phyloP scores from a whole-genome alignment of 1,139 yeast genomes.

The Yamadazyma sp. region DNA sequence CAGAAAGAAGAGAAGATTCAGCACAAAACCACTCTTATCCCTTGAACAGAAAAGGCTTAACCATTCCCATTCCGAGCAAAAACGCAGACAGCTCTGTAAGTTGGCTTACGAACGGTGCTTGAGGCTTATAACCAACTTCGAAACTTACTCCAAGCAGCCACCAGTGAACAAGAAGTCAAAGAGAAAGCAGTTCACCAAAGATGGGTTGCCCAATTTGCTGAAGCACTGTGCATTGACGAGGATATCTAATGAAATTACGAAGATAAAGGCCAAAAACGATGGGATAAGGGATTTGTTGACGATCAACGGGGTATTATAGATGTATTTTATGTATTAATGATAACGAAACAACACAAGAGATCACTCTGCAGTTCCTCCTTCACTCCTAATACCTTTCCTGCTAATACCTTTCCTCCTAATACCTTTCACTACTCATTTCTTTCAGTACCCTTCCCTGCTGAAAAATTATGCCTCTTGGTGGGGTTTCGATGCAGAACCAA shows the following conservation, averaged over 20 bases:
- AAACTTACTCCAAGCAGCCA: constrained; percentile 37
- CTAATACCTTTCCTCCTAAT: too few species aligned
- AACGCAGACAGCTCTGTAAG: constrained; percentile 71
- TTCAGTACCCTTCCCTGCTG: too few species aligned
- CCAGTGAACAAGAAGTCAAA: constrained; percentile 35
- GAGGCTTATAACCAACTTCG: constrained; percentile 41
- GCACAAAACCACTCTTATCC: constrained; percentile 50
- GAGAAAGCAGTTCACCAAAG: constrained; percentile 43
- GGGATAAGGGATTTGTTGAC: constrained; percentile 20
- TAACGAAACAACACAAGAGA: too few species aligned
- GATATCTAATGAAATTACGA: constrained; percentile 41
- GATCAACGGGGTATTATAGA: constrained; percentile 4
- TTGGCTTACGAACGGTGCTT: constrained; percentile 56
- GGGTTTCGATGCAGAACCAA: too few species aligned
- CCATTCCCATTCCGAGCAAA: constrained; percentile 76
- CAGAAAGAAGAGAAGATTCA: constrained; percentile 31
- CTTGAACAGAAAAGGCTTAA: constrained; percentile 69
- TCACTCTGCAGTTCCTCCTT: too few species aligned
- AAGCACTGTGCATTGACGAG: constrained; percentile 48
- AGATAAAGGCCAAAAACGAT: constrained; percentile 37
- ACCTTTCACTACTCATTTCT: too few species aligned
- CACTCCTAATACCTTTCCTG: too few species aligned
- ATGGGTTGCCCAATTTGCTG: constrained; percentile 48
- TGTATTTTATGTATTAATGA: constrained; percentile 1
- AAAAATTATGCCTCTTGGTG: too few species aligned